phyloP scores from a whole-genome alignment of 1,284 basidiomycete species.

The Ganoderma lucidum region DNA sequence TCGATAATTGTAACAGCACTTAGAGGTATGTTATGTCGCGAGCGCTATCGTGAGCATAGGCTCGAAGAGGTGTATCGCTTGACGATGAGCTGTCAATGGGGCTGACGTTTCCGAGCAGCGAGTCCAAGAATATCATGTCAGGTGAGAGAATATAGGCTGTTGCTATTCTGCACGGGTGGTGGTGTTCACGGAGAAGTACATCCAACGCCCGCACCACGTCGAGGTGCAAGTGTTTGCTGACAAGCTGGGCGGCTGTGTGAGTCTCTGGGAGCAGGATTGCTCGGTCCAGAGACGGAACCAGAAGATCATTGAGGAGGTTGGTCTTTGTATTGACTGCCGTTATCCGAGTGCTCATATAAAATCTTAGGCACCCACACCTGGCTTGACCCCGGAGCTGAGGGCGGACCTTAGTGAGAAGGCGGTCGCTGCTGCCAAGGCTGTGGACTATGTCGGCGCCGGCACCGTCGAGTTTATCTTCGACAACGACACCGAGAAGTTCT shows the following conservation, averaged over 20 bases:
- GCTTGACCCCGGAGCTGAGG: slow-evolving; percentile 78
- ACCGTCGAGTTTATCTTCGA: slow-evolving; percentile 97
- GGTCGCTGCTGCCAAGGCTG: slow-evolving; percentile 89
- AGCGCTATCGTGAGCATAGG: slow-evolving; percentile 95
- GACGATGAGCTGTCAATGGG: too few relatives aligned
- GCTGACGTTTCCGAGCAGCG: slow-evolving; percentile 49
- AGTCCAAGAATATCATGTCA: slow-evolving; percentile 93
- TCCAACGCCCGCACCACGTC: slow-evolving; percentile 84
- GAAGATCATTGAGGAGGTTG: slow-evolving; percentile 92
- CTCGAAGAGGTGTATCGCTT: slow-evolving; percentile 73
- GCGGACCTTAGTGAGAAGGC: slow-evolving; percentile 88
- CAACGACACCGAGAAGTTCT: slow-evolving; percentile 85
- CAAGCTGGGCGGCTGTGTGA: slow-evolving; percentile 77
- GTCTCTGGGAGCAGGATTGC: slow-evolving; percentile 94
- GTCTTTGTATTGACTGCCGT: slow-evolving; percentile 18
- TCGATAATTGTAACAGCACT: too few relatives aligned
- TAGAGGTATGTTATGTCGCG: slow-evolving; percentile 44
- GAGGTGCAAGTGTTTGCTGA: slow-evolving; percentile 95
- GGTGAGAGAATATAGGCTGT: slow-evolving; percentile 49
- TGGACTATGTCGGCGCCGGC: slow-evolving; percentile 90
- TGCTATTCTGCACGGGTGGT: slow-evolving; percentile 8
- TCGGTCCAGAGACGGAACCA: slow-evolving; percentile 95
- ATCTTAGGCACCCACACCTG: slow-evolving; percentile 86
- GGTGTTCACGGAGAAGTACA: slow-evolving; percentile 66
- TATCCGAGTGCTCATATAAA: background rate